Evolutionary conservation across 495 filamentous ascomycete species (phyloP).

Genomic region (Emericellopsis terricola): DNA sequence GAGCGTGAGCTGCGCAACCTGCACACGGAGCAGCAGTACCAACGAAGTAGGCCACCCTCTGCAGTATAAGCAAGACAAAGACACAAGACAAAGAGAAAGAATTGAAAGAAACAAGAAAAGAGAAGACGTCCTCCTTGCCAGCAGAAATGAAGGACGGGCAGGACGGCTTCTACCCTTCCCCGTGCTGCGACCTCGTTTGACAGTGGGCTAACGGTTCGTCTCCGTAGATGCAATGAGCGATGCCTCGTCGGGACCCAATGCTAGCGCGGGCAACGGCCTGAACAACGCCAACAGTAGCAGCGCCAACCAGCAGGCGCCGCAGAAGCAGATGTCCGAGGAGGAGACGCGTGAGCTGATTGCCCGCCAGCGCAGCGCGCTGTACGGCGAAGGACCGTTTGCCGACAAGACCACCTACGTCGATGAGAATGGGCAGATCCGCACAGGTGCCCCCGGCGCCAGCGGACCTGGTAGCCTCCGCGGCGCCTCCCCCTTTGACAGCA

Average conservation of each 20-base stretch:
- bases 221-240: constrained; percentile 65
- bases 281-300: background rate
- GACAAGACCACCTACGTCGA: constrained; percentile 41
- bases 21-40: constrained; percentile 99
- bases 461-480: constrained; percentile 33
- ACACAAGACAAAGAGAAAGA: constrained; percentile 4
- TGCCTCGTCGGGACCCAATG: constrained; percentile 30
- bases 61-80: constrained; percentile 26
- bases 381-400: constrained; percentile 54
- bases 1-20: constrained; percentile 99
- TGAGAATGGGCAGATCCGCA: constrained; percentile 38
- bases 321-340: constrained; percentile 82
- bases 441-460: constrained; percentile 29
- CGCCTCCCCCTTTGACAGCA: constrained; percentile 32
- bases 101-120: constrained; percentile 3
- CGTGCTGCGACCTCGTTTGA: background rate
- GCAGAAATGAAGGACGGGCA: no score
- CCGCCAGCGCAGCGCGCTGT: constrained; percentile 83
- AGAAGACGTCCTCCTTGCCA: no score
- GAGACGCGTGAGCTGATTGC: constrained; percentile 91
- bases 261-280: background rate
- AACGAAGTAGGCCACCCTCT: constrained; percentile 75
- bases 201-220: constrained; percentile 21
- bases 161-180: no score
- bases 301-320: constrained; percentile 12